phyloP scores from a whole-genome alignment of 2,329 filamentous ascomycete species.

The Coniosporium tulheliwenetii region DNA sequence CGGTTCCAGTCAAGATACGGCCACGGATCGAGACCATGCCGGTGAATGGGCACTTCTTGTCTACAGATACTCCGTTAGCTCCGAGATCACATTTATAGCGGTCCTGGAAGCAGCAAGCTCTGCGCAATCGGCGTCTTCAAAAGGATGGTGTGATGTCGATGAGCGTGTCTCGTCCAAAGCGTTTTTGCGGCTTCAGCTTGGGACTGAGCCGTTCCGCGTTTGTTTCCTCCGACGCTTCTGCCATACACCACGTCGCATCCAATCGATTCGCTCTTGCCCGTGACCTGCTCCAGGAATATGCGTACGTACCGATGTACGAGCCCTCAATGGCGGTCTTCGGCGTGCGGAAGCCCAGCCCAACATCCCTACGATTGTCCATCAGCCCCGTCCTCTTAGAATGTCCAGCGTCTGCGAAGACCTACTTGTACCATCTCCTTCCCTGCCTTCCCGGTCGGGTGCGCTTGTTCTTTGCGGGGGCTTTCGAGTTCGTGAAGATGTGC shows the following conservation, averaged over 20 bases:
- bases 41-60: conserved; percentile 99
- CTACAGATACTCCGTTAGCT: conserved; percentile 29
- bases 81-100: conserved; percentile 1
- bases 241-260: too few species aligned
- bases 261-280: too few species aligned
- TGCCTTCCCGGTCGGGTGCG: conserved; percentile 60
- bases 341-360: conserved; percentile 97
- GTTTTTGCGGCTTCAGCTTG: neutral
- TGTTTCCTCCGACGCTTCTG: too few species aligned
- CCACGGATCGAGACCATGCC: conserved; percentile 98
- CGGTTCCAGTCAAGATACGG: conserved; percentile 98
- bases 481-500: conserved; percentile 99
- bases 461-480: conserved; percentile 69
- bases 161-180: neutral
- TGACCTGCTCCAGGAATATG: neutral
- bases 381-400: too few species aligned
- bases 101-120: too few species aligned
- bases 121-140: too few species aligned
- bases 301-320: conserved; percentile 83
- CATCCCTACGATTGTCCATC: conserved; percentile 39
- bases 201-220: too few species aligned
- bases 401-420: too few species aligned
- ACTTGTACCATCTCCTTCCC: conserved; percentile 91
- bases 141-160: too few species aligned
- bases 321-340: conserved; percentile 98